phyloP scores from a whole-genome alignment of 2,329 filamentous ascomycete genomes.

The Trichoderma afroharzianum region DNA sequence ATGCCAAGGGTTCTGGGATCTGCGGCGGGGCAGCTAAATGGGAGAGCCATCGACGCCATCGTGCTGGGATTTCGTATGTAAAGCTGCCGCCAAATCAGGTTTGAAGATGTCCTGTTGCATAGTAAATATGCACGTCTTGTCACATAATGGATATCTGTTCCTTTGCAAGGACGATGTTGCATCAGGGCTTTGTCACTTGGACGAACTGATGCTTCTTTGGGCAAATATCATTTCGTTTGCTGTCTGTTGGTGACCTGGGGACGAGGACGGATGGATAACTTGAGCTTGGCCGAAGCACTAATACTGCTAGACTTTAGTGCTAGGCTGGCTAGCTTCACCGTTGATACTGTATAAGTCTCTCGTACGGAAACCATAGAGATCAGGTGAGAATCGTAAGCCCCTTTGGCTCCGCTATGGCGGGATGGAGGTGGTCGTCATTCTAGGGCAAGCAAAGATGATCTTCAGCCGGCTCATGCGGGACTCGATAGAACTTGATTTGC shows the following conservation, averaged over 20 bases:
- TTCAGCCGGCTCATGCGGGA: not conserved
- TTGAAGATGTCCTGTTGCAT: not conserved
- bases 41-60: slow-evolving; percentile 17
- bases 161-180: not conserved
- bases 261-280: not conserved
- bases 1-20: slow-evolving; percentile 11
- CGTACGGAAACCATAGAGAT: not conserved
- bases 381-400: not conserved
- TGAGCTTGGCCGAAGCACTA: not conserved
- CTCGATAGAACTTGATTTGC: not conserved
- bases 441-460: not conserved
- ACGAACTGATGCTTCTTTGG: not conserved
- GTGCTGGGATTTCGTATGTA: not conserved
- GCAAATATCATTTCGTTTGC: not conserved
- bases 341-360: not conserved
- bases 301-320: not conserved
- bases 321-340: not conserved
- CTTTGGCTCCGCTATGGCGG: not conserved
- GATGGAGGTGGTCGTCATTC: slow-evolving; percentile 13
- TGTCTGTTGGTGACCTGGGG: not conserved
- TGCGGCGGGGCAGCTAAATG: slow-evolving; percentile 7
- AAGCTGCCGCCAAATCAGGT: slow-evolving; percentile 3
- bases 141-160: not conserved
- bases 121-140: not conserved
- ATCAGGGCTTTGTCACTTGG: not conserved